A percentile compares a stretch with the other conserved stretches of the same genome.
phyloP scores from a whole-genome alignment of 768 basidiomycete genomes.

The Hemileccinum rubropunctum region DNA sequence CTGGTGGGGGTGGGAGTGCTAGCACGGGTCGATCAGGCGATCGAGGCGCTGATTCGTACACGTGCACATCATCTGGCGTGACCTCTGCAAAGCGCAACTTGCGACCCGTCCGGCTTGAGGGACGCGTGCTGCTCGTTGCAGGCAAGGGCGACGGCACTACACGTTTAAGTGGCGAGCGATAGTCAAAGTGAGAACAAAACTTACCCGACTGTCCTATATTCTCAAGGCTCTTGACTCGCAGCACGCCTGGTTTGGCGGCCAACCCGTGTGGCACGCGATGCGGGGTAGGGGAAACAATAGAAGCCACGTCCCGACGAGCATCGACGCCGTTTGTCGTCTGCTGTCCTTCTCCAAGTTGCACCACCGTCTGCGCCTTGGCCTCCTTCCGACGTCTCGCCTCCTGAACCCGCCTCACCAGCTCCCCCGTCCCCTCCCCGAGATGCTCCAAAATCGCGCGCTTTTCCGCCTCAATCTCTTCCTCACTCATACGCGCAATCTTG shows the following conservation, averaged over 20 bases:
- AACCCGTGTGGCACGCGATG: constrained; percentile 9
- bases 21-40: constrained; percentile 62
- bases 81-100: constrained; percentile 76
- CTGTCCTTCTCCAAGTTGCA: not conserved
- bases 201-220: constrained; percentile 23
- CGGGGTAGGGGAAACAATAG: constrained; percentile 13
- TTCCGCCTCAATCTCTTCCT: constrained; percentile 67
- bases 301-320: not conserved
- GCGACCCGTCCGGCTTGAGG: constrained; percentile 52
- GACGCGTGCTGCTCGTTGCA: constrained; percentile 52
- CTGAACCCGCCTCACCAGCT: constrained; percentile 47
- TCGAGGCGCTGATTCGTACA: constrained; percentile 78
- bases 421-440: constrained; percentile 66
- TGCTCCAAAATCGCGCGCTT: constrained; percentile 62
- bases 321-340: not conserved
- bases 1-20: constrained; percentile 48
- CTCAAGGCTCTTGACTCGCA: constrained; percentile 31
- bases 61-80: constrained; percentile 69
- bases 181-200: not conserved
- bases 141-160: constrained; percentile 43
- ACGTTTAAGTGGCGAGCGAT: not conserved
- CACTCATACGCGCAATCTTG: constrained; percentile 63
- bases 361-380: not conserved
- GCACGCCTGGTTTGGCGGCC: constrained; percentile 21
- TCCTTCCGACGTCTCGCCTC: constrained; percentile 20